A percentile compares a stretch with the other conserved stretches of the same genome.
phyloP scores from a whole-genome alignment of 2,329 filamentous ascomycete genomes.

The Pezicula neosporulosa region DNA sequence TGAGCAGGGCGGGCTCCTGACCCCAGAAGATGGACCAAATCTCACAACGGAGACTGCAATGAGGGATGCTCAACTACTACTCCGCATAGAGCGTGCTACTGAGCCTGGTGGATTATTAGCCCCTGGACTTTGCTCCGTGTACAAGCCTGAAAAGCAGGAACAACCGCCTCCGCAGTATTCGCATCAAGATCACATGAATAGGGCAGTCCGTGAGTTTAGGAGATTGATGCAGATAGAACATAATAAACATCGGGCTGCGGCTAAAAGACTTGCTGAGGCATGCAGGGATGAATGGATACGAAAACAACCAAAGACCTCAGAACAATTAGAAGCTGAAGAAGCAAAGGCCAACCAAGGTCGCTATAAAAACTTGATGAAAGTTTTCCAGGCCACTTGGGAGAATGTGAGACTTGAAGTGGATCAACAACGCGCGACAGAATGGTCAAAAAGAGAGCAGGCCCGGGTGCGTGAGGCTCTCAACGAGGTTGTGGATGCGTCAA shows the following conservation, averaged over 20 bases:
- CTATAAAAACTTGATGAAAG: slow-evolving; percentile 69
- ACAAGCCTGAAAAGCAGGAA: slow-evolving; percentile 64
- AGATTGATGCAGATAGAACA: slow-evolving; percentile 79
- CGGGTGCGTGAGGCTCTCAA: slow-evolving; percentile 67
- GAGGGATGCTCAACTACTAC: slow-evolving; percentile 66
- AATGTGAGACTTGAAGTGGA: slow-evolving; percentile 62
- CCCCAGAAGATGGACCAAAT: slow-evolving; percentile 50
- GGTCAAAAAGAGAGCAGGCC: slow-evolving; percentile 62
- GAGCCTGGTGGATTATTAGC: slow-evolving; percentile 75
- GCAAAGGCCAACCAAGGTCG: slow-evolving; percentile 61
- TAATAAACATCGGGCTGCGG: slow-evolving; percentile 68
- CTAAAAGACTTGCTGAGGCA: slow-evolving; percentile 76
- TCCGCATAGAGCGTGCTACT: slow-evolving; percentile 68
- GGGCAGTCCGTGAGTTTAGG: slow-evolving; percentile 76
- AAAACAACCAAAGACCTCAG: slow-evolving; percentile 69
- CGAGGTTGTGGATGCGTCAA: slow-evolving; percentile 69
- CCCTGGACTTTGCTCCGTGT: slow-evolving; percentile 65
- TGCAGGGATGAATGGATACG: slow-evolving; percentile 73
- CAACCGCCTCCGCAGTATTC: slow-evolving; percentile 76
- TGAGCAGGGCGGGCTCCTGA: slow-evolving; percentile 52
- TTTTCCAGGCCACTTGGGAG: slow-evolving; percentile 56
- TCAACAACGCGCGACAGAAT: slow-evolving; percentile 53
- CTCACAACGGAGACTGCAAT: slow-evolving; percentile 60
- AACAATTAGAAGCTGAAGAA: slow-evolving; percentile 80
- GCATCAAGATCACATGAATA: slow-evolving; percentile 81